Evolutionary conservation across 163 green algal genomes (phyloP), one percentile per base, ranked within the genome.

Genomic region (Coccomyxa subellipsoidea): DNA sequence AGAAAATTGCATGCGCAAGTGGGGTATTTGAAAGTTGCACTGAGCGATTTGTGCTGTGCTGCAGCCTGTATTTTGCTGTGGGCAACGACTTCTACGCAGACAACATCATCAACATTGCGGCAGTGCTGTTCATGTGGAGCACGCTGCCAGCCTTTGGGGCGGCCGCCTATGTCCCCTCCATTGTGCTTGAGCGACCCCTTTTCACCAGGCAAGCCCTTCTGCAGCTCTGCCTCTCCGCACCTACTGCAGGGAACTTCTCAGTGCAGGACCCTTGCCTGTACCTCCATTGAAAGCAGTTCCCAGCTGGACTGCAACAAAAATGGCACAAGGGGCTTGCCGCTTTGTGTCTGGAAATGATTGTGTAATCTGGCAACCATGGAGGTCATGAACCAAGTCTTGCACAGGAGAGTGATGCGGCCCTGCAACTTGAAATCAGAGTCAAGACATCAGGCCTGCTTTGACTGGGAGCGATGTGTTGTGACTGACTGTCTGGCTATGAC

Each of bases 121-220:
- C 72, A n/a, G 81, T 87, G 69, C 87, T 86, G 76, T 91, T 88
- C 81, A 80, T 91, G 75, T 83, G 80, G 79, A 78, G 37, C 71
- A 83, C 38, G 39, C 78, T 86, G 37, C 83, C 83, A n/a, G 83
- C 84, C 70, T 85, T 79, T 77, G 77, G 27, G 29, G 54, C 54
- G 0, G 37, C 59, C 21, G 53, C 80, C 8, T 85, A 80, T 35
- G 69, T 69, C 12, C 75, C 83, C 10, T 34, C 78, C 31, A 70
- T 90, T 12, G 79, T 79, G 12, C 69, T 86, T 38, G 86, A 90
- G 80, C 78, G 86, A 12, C n/a, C 83, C 0, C 77, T 93, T 59
- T 95, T 87, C 38, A 72, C 37, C 32, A 76, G 78, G 78, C 76
- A 34, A 10, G 6, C 72, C 72, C 4, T 47, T 9, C 35, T n/a